Percentiles rank a stretch among this genome's conserved stretches.
These are phyloP conservation scores for Mrakia gelida DNA, from an alignment of 768 basidiomycete genomes.

Conservation along the genomic window DNA sequence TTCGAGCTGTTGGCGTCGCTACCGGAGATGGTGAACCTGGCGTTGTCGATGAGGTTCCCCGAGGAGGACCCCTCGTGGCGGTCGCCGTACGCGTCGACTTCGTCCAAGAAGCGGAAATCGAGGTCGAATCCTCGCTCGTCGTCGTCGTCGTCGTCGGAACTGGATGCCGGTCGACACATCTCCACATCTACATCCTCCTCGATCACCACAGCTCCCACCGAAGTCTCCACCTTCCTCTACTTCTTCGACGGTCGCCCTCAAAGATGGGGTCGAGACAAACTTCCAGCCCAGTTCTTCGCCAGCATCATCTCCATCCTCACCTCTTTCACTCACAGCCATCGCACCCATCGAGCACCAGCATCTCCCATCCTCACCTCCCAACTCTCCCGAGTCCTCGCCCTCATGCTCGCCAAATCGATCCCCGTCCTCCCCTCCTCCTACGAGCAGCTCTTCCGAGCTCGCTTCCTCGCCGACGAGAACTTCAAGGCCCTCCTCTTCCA, in stretches of 20 bases:
- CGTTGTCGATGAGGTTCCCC: neutral
- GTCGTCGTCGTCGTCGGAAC: neutral
- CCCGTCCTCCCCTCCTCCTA: neutral
- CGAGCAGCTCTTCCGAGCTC: neutral
- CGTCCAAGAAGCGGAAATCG: neutral
- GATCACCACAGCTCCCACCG: neutral
- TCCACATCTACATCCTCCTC: neutral
- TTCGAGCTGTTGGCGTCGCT: slow-evolving; percentile 2
- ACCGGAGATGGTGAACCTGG: slow-evolving; percentile 10
- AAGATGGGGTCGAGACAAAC: neutral
- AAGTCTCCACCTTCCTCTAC: neutral
- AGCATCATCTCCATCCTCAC: neutral
- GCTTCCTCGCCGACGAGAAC: neutral
- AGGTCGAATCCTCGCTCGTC: neutral
- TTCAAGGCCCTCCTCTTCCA: slow-evolving; percentile 5
- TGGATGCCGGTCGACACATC: neutral
- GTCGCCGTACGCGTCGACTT: neutral
- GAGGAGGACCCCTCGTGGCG: neutral
- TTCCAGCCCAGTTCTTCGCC: neutral
- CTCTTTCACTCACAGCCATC: neutral
- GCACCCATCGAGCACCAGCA: neutral
- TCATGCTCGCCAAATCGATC: slow-evolving; percentile 13
- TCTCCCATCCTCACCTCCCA: slow-evolving; percentile 5
- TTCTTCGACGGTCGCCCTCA: too few species aligned
- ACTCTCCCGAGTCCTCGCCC: neutral